Evolutionary conservation across 768 basidiomycete species (phyloP).

Genomic region (Sporobolomyces phaffii): DNA sequence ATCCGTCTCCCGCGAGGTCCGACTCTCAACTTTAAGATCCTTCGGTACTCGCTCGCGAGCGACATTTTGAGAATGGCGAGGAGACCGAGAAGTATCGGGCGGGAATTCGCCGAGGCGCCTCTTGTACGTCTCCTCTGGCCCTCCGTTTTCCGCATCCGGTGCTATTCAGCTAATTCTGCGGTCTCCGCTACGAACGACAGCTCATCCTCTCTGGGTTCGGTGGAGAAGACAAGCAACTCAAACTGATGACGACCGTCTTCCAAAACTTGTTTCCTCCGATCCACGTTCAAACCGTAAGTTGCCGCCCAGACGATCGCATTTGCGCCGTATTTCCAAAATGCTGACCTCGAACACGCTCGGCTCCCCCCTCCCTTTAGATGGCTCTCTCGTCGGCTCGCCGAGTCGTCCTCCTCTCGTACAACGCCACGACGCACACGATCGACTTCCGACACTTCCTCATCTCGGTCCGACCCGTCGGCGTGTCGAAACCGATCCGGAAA

Average conservation of each 20-base stretch:
- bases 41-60: slow-evolving; percentile 85
- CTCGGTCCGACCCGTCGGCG: slow-evolving; percentile 87
- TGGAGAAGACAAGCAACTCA: slow-evolving; percentile 71
- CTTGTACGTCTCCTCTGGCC: slow-evolving; percentile 67
- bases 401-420: slow-evolving; percentile 88
- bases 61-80: slow-evolving; percentile 65
- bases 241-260: slow-evolving; percentile 90
- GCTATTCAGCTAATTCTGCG: no score
- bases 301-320: no score
- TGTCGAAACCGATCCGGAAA: slow-evolving; percentile 82
- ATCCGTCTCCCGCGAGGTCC: slow-evolving; percentile 83
- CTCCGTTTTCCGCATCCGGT: no score
- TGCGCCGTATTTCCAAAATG: no score
- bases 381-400: slow-evolving; percentile 83
- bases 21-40: slow-evolving; percentile 84
- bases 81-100: slow-evolving; percentile 67
- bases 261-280: slow-evolving; percentile 94
- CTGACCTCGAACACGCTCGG: neutral
- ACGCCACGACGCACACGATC: slow-evolving; percentile 72
- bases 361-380: slow-evolving; percentile 47
- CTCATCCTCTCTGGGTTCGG: slow-evolving; percentile 79
- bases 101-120: slow-evolving; percentile 87
- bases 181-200: no score
- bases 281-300: slow-evolving; percentile 49
- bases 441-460: slow-evolving; percentile 93